These are phyloP conservation scores for Gracilaria gracilis DNA, from an alignment of 23 red algal species.

Conservation along the genomic window DNA sequence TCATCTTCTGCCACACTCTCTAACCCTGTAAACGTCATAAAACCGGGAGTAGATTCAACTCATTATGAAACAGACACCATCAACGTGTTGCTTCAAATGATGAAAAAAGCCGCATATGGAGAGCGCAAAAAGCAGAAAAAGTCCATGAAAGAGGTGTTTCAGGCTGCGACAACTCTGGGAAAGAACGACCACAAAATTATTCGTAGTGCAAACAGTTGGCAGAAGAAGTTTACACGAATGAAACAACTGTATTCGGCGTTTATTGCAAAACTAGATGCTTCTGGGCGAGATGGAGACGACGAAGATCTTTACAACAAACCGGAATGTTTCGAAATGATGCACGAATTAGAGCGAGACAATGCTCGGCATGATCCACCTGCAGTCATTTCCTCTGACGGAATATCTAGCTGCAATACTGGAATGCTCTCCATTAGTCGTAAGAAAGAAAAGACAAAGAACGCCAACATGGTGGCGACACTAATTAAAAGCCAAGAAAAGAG, in stretches of 20 bases:
- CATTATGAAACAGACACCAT: slow-evolving; percentile 38
- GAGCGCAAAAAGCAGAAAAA: slow-evolving; percentile 46
- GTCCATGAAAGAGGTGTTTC: slow-evolving; percentile 17
- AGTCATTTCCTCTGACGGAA: neutral
- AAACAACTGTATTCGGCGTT: slow-evolving; percentile 16
- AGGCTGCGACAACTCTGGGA: neutral
- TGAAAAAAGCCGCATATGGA: slow-evolving; percentile 37
- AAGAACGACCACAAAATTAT: neutral
- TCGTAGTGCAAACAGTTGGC: slow-evolving; percentile 19
- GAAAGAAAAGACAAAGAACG: too few relatives aligned
- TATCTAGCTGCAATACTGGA: too few relatives aligned
- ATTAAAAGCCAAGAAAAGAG: neutral
- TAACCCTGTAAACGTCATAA: too few relatives aligned
- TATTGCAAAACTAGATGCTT: neutral
- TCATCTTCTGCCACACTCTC: too few relatives aligned
- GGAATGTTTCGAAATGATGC: slow-evolving; percentile 40
- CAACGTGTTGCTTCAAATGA: slow-evolving; percentile 9
- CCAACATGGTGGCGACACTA: neutral
- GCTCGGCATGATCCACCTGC: slow-evolving; percentile 37
- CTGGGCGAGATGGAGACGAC: slow-evolving; percentile 52
- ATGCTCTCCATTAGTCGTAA: too few relatives aligned
- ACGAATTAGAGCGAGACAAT: slow-evolving; percentile 30
- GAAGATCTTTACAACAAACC: slow-evolving; percentile 14
- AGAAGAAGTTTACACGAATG: slow-evolving; percentile 28
- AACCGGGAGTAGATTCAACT: neutral